Conservation (phyloP, 345 rosid genomes). For the Eucalyptus regnans region DNA sequence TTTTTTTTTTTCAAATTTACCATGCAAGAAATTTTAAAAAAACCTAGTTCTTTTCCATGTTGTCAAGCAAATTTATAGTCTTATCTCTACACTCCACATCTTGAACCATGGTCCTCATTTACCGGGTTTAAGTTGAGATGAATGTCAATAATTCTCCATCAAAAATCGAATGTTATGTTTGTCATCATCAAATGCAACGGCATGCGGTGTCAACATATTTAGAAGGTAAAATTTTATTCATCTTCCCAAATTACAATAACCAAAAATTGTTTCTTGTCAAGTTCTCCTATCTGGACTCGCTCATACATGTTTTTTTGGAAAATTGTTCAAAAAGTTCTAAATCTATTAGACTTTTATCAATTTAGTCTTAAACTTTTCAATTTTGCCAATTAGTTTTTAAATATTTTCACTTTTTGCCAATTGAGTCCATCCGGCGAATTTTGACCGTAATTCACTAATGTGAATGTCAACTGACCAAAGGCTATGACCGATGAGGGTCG, state of each 20-base stretch:
- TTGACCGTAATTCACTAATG: rapidly evolving
- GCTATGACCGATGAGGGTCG: no score
- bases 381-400: no score
- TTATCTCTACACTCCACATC: background rate
- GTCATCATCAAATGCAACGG: background rate
- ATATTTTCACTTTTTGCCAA: no score
- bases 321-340: no score
- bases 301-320: no score
- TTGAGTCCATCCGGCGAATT: rapidly evolving
- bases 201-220: background rate
- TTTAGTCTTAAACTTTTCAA: rapidly evolving
- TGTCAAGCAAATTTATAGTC: background rate
- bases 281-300: background rate
- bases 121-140: no score
- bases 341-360: no score
- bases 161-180: no score
- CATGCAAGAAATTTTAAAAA: background rate
- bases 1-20: background rate
- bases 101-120: background rate
- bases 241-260: background rate
- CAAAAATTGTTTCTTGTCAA: background rate
- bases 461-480: rapidly evolving
- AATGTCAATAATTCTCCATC: no score
- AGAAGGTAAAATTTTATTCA: background rate
- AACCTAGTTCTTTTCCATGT: background rate